Evolutionary conservation across 2,329 filamentous ascomycete genomes (phyloP).

Genomic region (Fusarium camptoceras): DNA sequence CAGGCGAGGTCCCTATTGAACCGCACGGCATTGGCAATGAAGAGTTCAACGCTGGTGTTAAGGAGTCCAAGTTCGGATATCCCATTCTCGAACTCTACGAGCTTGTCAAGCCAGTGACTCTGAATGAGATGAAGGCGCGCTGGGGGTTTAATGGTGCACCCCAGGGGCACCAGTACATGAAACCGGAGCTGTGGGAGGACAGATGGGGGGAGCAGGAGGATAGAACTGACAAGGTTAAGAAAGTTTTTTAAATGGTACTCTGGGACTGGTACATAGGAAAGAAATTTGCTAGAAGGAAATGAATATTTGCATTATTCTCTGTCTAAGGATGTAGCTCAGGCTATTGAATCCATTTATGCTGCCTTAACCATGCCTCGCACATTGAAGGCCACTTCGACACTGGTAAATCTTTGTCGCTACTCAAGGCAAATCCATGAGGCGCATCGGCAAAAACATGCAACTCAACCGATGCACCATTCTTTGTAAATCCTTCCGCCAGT

Average conservation of each 20-base stretch:
- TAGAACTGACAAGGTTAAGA: neutral
- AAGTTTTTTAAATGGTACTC: neutral
- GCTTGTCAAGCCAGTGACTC: conserved; percentile 35
- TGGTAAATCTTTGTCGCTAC: conserved; percentile 24
- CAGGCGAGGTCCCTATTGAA: conserved; percentile 34
- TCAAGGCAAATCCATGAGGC: conserved; percentile 39
- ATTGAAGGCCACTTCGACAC: conserved; percentile 39
- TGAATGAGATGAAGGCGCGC: conserved; percentile 41
- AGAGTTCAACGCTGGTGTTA: conserved; percentile 47
- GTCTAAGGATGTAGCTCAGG: neutral
- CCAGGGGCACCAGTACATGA: conserved; percentile 45
- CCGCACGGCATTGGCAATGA: conserved; percentile 46
- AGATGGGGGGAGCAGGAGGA: conserved; percentile 38
- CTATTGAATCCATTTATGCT: conserved; percentile 24
- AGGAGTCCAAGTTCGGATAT: conserved; percentile 46
- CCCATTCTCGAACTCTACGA: conserved; percentile 45
- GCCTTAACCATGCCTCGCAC: conserved; percentile 40
- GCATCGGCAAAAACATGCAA: conserved; percentile 42
- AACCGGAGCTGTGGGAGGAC: conserved; percentile 39
- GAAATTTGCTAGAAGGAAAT: neutral
- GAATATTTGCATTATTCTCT: neutral
- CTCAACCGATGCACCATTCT: conserved; percentile 27
- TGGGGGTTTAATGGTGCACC: conserved; percentile 45
- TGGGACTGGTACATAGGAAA: fast-evolving
- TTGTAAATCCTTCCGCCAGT: conserved; percentile 29